Percentiles rank a stretch among this genome's conserved stretches.
These are phyloP conservation scores for Acmispon strigosus DNA, from an alignment of 306 rosid genomes.

Conservation along the genomic window DNA sequence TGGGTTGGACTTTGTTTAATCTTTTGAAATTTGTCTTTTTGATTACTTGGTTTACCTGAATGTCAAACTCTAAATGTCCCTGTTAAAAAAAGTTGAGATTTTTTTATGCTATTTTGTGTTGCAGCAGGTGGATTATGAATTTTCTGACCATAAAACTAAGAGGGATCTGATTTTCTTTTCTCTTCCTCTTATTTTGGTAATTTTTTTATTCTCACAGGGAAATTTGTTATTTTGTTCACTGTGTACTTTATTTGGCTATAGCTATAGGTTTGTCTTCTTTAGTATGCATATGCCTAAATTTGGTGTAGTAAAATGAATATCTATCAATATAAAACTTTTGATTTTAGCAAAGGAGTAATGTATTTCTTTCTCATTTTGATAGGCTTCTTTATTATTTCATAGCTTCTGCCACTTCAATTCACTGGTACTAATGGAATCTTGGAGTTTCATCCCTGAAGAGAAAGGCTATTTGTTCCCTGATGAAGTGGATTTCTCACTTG, in stretches of 20 bases:
- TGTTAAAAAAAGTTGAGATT: constrained; percentile 14
- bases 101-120: constrained; percentile 12
- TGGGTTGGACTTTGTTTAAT: constrained; percentile 21
- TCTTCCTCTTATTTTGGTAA: neutral
- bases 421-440: constrained; percentile 54
- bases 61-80: constrained; percentile 1
- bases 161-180: constrained; percentile 19
- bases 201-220: neutral
- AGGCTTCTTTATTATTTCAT: constrained; percentile 25
- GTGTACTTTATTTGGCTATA: neutral
- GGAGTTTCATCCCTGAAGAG: constrained; percentile 59
- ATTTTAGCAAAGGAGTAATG: constrained; percentile 23
- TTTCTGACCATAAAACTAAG: constrained; percentile 2
- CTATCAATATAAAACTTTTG: neutral
- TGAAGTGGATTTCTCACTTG: constrained; percentile 53
- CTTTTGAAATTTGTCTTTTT: constrained; percentile 2
- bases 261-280: neutral
- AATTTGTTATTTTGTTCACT: neutral
- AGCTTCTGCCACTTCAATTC: constrained; percentile 20
- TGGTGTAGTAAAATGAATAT: neutral
- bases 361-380: constrained; percentile 19
- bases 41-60: neutral
- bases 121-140: neutral
- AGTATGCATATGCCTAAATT: constrained; percentile 3
- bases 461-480: constrained; percentile 48